Percentiles rank a stretch among this genome's conserved stretches.
These are phyloP conservation scores for Pythium periplocum DNA, from an alignment of 352 stramenopile genomes.

Conservation along the genomic window DNA sequence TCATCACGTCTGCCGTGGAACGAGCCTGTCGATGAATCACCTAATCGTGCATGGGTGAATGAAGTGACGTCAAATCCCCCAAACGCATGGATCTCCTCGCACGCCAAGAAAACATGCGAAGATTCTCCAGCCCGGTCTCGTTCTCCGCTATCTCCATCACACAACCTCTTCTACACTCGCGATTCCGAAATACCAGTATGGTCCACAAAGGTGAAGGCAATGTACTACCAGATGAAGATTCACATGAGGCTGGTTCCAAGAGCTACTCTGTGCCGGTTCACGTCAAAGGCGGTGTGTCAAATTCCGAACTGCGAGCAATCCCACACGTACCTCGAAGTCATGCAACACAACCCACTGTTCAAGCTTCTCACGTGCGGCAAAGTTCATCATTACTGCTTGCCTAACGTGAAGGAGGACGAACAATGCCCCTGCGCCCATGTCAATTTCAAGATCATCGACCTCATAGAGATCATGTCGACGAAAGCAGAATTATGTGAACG, in stretches of 20 bases:
- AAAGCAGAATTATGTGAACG: background rate
- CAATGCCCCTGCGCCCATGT: constrained; percentile 37
- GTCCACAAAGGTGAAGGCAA: background rate
- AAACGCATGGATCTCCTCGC: no score
- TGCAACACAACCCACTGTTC: constrained; percentile 44
- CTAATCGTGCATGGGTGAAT: no score
- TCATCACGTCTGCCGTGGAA: no score
- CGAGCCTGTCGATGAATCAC: no score
- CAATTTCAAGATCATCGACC: constrained; percentile 22
- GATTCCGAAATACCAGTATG: background rate
- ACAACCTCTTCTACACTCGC: background rate
- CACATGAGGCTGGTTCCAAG: background rate
- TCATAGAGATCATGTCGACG: constrained; percentile 19
- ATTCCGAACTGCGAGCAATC: constrained; percentile 2
- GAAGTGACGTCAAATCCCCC: no score
- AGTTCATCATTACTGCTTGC: constrained; percentile 28
- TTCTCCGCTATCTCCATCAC: no score
- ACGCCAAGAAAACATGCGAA: no score
- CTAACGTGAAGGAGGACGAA: constrained; percentile 25
- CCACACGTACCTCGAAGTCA: constrained; percentile 42
- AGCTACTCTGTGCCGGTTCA: background rate
- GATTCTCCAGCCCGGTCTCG: no score
- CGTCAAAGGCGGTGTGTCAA: background rate
- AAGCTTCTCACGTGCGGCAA: constrained; percentile 37
- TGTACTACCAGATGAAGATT: background rate